A percentile compares a stretch with the other conserved stretches of the same genome.
These are phyloP conservation scores for Rhodotorula kratochvilovae DNA, from an alignment of 768 basidiomycete species.

Conservation along the genomic window DNA sequence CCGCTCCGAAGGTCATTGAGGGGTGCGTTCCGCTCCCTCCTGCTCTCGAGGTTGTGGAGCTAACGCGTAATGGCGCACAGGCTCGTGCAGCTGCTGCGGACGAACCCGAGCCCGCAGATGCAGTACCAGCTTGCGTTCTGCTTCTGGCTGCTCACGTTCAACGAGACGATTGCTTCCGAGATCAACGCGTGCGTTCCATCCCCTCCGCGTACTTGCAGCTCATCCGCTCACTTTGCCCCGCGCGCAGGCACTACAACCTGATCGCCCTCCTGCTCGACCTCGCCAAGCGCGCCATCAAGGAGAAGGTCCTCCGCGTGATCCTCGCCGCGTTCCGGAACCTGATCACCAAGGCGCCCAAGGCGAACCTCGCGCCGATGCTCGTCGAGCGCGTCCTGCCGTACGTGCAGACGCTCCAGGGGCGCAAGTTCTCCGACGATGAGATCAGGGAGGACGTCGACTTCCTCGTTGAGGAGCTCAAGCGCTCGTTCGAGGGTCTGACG, in stretches of 20 bases:
- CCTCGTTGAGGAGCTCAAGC: slow-evolving; percentile 76
- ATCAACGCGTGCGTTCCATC: slow-evolving; percentile 77
- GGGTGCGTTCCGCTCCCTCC: slow-evolving; percentile 58
- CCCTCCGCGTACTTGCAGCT: background rate
- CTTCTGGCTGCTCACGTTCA: slow-evolving; percentile 90
- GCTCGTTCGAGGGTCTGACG: slow-evolving; percentile 84
- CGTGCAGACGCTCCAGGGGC: slow-evolving; percentile 69
- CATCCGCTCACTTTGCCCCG: background rate
- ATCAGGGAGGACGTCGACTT: slow-evolving; percentile 85
- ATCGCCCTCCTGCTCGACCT: slow-evolving; percentile 77
- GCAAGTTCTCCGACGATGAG: slow-evolving; percentile 87
- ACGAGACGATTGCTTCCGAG: slow-evolving; percentile 73
- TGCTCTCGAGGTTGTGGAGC: slow-evolving; percentile 55
- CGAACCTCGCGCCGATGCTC: slow-evolving; percentile 90
- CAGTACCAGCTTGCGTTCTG: slow-evolving; percentile 90
- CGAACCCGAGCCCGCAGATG: slow-evolving; percentile 78
- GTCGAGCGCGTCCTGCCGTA: slow-evolving; percentile 81
- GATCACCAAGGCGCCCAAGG: slow-evolving; percentile 75
- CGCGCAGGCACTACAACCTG: slow-evolving; percentile 73
- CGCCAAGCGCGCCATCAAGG: slow-evolving; percentile 85
- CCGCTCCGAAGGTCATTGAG: slow-evolving; percentile 47
- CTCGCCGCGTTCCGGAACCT: slow-evolving; percentile 92
- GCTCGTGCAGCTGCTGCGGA: slow-evolving; percentile 73
- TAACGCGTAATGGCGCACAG: slow-evolving; percentile 81
- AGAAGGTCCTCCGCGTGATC: slow-evolving; percentile 91